A percentile compares a stretch with the other conserved stretches of the same genome.
phyloP scores from a whole-genome alignment of 2,329 filamentous ascomycete species.

The Scedosporium apiospermum region DNA sequence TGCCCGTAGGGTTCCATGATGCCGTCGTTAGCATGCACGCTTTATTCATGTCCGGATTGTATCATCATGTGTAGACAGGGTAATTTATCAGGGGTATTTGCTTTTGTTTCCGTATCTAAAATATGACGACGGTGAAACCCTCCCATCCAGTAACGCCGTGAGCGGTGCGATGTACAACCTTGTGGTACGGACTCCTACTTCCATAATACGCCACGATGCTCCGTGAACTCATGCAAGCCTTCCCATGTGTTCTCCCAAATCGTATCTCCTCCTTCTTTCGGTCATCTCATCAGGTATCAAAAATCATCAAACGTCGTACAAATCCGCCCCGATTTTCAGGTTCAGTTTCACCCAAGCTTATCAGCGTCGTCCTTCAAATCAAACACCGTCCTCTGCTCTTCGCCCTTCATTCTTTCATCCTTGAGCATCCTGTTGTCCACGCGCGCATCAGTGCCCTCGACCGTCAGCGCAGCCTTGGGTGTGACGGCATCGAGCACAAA shows the following conservation, averaged over 20 bases:
- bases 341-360: slow-evolving; percentile 54
- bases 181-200: not conserved
- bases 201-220: not conserved
- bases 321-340: not conserved
- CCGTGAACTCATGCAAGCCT: not conserved
- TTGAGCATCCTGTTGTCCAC: slow-evolving; percentile 85
- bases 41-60: slow-evolving; percentile 4
- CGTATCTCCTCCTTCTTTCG: not conserved
- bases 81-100: slow-evolving; percentile 1
- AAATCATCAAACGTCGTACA: not conserved
- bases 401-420: slow-evolving; percentile 66
- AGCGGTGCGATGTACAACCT: not conserved
- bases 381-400: slow-evolving; percentile 55
- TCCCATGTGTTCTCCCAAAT: slow-evolving; percentile 7
- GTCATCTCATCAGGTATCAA: not conserved
- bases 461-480: slow-evolving; percentile 70
- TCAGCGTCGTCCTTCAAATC: slow-evolving; percentile 67
- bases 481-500: slow-evolving; percentile 85
- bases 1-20: not conserved
- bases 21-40: not conserved
- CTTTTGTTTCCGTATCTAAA: not conserved
- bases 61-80: slow-evolving; percentile 7
- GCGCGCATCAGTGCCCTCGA: slow-evolving; percentile 86
- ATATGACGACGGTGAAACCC: not conserved
- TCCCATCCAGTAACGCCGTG: not conserved